Evolutionary conservation across 140 eudicot species (phyloP).

Genomic region (Senecio squalidus): DNA sequence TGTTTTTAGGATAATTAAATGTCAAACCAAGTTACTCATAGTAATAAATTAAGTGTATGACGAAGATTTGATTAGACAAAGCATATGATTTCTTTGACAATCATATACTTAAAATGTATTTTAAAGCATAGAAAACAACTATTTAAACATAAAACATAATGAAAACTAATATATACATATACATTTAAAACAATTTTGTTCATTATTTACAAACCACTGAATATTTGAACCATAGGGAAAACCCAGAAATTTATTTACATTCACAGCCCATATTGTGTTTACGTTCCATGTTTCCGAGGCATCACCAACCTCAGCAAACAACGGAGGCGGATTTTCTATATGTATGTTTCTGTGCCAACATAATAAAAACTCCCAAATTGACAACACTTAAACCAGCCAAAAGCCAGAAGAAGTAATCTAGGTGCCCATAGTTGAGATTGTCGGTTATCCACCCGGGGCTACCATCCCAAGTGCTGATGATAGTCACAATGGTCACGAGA

Average conservation of each 20-base stretch:
- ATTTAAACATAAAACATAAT: not conserved
- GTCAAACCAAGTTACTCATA: too few relatives aligned
- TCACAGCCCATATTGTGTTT: not conserved
- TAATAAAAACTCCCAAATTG: conserved; percentile 26
- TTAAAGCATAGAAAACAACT: not conserved
- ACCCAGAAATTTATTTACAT: not conserved
- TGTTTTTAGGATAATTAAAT: too few relatives aligned
- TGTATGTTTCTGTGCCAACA: conserved; percentile 32
- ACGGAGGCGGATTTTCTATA: conserved; percentile 26
- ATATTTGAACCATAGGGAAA: not conserved
- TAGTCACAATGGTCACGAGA: conserved; percentile 34
- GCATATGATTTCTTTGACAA: too few relatives aligned
- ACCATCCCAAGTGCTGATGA: conserved; percentile 31
- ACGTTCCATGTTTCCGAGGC: not conserved
- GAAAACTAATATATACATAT: too few relatives aligned
- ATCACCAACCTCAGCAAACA: not conserved
- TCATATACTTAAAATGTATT: too few relatives aligned
- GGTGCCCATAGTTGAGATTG: conserved; percentile 45
- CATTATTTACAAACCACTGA: not conserved
- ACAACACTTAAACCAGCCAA: conserved; percentile 34
- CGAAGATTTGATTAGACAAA: too few relatives aligned
- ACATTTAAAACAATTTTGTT: not conserved
- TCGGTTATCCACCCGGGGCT: conserved; percentile 48
- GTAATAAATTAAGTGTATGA: too few relatives aligned
- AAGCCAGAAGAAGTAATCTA: conserved; percentile 50